Percentiles rank a stretch among this genome's conserved stretches.
Conservation (phyloP, 441 rosid species). For the Jatropha multifida region DNA sequence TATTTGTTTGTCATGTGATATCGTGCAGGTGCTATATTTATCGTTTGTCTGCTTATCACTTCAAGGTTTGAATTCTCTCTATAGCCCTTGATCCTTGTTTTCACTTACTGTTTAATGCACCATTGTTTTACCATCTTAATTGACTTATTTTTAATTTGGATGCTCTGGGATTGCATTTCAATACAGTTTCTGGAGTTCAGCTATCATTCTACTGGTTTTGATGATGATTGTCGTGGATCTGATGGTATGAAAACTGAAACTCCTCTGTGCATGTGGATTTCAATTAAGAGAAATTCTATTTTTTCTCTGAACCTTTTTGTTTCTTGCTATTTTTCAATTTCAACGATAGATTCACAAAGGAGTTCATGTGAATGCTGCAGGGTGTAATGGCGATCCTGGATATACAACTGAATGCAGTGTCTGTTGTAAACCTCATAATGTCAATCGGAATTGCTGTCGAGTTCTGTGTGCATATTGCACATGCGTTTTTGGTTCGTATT, state of each 20-base stretch:
- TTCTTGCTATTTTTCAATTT: neutral
- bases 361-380: constrained; percentile 38
- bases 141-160: constrained; percentile 1
- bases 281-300: neutral
- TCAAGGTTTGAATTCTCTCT: constrained; percentile 60
- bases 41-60: constrained; percentile 80
- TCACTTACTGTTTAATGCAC: neutral
- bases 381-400: constrained; percentile 84
- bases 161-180: constrained; percentile 12
- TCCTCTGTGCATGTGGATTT: constrained; percentile 8
- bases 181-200: constrained; percentile 81
- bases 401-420: constrained; percentile 89
- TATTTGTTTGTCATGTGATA: neutral
- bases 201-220: constrained; percentile 74
- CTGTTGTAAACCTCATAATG: constrained; percentile 91
- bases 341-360: neutral
- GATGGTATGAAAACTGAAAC: constrained; percentile 48
- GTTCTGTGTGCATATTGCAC: constrained; percentile 91
- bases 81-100: neutral
- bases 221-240: constrained; percentile 84
- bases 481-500: constrained; percentile 75
- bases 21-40: constrained; percentile 68
- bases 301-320: constrained; percentile 6
- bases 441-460: constrained; percentile 92
- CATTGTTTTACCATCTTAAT: neutral